phyloP scores from a whole-genome alignment of 805 yeast genomes.

The Suhomyces faveliae region DNA sequence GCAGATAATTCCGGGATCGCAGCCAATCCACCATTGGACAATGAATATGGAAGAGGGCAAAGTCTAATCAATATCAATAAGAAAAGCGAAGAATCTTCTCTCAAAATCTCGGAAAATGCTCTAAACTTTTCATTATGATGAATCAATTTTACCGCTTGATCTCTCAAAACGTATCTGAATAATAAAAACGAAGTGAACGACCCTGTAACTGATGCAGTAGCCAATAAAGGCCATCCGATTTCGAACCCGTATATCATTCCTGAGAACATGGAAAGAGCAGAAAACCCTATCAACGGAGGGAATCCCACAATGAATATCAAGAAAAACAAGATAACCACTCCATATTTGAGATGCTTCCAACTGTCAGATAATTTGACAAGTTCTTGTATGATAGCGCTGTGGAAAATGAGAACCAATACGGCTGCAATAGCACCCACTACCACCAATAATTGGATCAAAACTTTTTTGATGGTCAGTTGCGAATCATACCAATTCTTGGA shows the following conservation, averaged over 20 bases:
- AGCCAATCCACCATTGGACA: constrained; percentile 90
- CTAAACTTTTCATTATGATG: constrained; percentile 61
- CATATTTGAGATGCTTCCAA: constrained; percentile 40
- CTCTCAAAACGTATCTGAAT: constrained; percentile 58
- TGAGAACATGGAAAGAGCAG: constrained; percentile 59
- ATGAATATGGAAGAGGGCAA: constrained; percentile 91
- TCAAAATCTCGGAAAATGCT: constrained; percentile 71
- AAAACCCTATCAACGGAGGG: constrained; percentile 88
- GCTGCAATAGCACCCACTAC: constrained; percentile 18
- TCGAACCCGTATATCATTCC: constrained; percentile 86
- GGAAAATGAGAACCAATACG: constrained; percentile 30
- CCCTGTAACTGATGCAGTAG: constrained; percentile 68
- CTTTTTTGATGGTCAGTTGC: constrained; percentile 15
- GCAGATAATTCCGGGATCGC: constrained; percentile 75
- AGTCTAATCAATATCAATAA: constrained; percentile 71
- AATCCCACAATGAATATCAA: constrained; percentile 69
- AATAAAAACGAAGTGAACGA: constrained; percentile 71
- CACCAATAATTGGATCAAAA: constrained; percentile 15
- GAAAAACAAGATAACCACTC: constrained; percentile 47
- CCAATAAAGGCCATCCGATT: constrained; percentile 75
- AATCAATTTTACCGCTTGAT: constrained; percentile 60
- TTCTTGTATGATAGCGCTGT: constrained; percentile 32
- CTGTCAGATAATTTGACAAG: constrained; percentile 45
- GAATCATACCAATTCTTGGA: constrained; percentile 15
- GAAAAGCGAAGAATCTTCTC: constrained; percentile 62